Percentiles rank a stretch among this genome's conserved stretches.
Conservation (phyloP, 345 rosid genomes). For the Euphorbia lathyris region DNA sequence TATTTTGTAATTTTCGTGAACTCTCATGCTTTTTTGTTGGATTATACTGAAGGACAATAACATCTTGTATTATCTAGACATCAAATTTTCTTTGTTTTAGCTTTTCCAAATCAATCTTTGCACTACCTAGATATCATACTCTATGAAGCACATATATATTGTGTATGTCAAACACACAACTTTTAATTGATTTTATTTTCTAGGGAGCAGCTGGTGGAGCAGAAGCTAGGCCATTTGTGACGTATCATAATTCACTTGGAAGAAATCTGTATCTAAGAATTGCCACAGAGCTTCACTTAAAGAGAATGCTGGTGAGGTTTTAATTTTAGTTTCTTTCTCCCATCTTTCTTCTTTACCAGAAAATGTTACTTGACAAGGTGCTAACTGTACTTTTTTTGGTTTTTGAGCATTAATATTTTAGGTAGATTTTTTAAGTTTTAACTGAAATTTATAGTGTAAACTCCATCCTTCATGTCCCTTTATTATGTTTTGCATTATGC, state of each 20-base stretch:
- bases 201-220: conserved; percentile 99
- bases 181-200: conserved; percentile 43
- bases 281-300: conserved; percentile 96
- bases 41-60: neutral
- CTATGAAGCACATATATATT: neutral
- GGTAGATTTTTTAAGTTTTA: neutral
- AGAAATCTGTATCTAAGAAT: conserved; percentile 89
- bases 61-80: neutral
- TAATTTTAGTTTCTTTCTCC: conserved; percentile 1
- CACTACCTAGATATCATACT: neutral
- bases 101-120: neutral
- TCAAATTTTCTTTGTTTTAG: neutral
- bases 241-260: conserved; percentile 89
- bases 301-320: conserved; percentile 83
- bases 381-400: neutral
- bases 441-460: neutral
- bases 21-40: neutral
- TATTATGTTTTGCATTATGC: neutral
- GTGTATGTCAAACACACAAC: neutral
- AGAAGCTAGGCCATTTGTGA: conserved; percentile 93
- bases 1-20: neutral
- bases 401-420: neutral
- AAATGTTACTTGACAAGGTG: neutral
- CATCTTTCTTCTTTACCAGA: neutral
- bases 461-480: neutral